Evolutionary conservation across 2,329 filamentous ascomycete genomes (phyloP).

Genomic region (Venturia asperata): DNA sequence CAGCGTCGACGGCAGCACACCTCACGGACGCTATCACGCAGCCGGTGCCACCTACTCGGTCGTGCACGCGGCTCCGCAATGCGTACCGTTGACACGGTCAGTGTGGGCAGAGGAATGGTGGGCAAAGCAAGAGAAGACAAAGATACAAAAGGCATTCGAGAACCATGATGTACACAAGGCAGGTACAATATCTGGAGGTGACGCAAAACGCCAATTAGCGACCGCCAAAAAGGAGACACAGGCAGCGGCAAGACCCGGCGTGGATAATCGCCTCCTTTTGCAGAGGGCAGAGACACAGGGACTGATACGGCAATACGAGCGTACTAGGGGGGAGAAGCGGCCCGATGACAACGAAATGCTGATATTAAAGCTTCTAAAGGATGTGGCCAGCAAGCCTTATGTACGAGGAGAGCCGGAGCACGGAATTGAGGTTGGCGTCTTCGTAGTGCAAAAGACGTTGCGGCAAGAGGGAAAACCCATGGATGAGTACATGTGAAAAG

Average conservation of each 20-base stretch:
- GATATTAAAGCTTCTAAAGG: conserved; percentile 52
- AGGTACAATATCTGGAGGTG: conserved; percentile 27
- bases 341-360: conserved; percentile 10
- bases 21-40: conserved; percentile 32
- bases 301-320: conserved; percentile 43
- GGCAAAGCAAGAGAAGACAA: conserved; percentile 55
- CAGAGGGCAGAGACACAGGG: conserved; percentile 34
- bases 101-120: conserved; percentile 57
- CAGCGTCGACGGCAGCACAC: conserved; percentile 35
- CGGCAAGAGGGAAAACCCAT: not conserved
- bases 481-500: conserved; percentile 1
- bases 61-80: conserved; percentile 45
- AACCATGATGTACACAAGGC: conserved; percentile 35
- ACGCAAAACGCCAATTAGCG: conserved; percentile 3
- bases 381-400: conserved; percentile 47
- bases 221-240: conserved; percentile 13
- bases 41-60: conserved; percentile 36
- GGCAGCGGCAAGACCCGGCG: conserved; percentile 26
- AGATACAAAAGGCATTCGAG: conserved; percentile 44
- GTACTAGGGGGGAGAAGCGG: conserved; percentile 26
- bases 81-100: conserved; percentile 44
- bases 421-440: conserved; percentile 43
- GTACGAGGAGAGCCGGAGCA: conserved; percentile 35
- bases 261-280: conserved; percentile 38
- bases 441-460: conserved; percentile 34